Base-by-base conservation (phyloP, 148 eudicot species). In the Silene latifolia region DNA sequence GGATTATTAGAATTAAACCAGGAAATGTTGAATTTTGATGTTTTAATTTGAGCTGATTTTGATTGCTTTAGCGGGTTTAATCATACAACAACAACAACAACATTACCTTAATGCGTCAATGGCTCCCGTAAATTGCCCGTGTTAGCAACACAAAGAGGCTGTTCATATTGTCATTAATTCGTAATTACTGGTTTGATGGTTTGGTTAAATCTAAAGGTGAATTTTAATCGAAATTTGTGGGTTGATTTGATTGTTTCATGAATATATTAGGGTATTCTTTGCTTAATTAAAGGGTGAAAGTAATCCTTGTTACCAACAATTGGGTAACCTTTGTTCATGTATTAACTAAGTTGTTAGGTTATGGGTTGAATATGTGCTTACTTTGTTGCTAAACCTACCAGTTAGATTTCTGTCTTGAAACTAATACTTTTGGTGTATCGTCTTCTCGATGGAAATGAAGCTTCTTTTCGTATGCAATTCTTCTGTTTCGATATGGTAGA, bases 211-310 rank as follows among this genome's bases (percentile, higher is more conserved):
- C 42, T 35, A 35, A 35, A 35, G 6, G 5, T 13, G 19, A 60
- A 27, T 42, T 12, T 25, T 18, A 12, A 9, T 10, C 6, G 23
- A 11, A 67, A 67, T 11, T 58, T 23, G 21, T 23, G 47, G 27
- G 44, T 20, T 73, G 7, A 29, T 79, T 27, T 13, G 13, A 23
- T 19, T 46, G 7, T 73, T 5, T 57, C 58, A 69, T 44, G 39
- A 74, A 60, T 54, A 47, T 23, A 32, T 32, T 4, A 68, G 20
- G 51, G 58, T 79, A 79, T 79, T 74, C 78, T 69, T 79, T 79
- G 56, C 81, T 74, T 79, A 58, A 23, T 61, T 20, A 32, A 68
- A 71, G 53, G 78, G 15, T 24, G 75, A 58, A 79, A 74, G 82
- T 63, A 44, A 67, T 67, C 27, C 65, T 59, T 62, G 5, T 8